Conservation (phyloP, 495 filamentous ascomycete genomes). For the Pseudomonodictys pantanalensis region DNA sequence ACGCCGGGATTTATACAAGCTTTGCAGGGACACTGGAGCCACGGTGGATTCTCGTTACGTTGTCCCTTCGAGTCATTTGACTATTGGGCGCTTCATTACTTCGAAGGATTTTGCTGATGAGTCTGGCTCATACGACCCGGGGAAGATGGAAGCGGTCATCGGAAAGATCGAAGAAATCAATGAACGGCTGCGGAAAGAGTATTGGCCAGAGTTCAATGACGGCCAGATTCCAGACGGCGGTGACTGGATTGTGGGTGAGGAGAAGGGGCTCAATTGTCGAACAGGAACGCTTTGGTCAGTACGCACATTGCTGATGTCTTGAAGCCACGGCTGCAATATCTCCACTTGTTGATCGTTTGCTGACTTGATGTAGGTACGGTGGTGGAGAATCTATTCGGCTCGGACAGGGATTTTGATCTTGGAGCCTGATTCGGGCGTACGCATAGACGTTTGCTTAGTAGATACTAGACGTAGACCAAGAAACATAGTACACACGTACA, state of each 20-base stretch:
- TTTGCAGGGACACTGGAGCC: slow-evolving; percentile 57
- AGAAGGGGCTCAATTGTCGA: slow-evolving; percentile 67
- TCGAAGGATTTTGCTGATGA: slow-evolving; percentile 46
- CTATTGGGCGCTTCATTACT: slow-evolving; percentile 73
- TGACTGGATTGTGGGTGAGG: slow-evolving; percentile 74
- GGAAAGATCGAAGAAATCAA: slow-evolving; percentile 73
- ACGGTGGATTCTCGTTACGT: slow-evolving; percentile 71
- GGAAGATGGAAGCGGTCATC: slow-evolving; percentile 58
- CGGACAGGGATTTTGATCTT: slow-evolving; percentile 57
- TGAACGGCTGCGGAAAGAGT: slow-evolving; percentile 59
- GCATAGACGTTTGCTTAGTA: too few species aligned
- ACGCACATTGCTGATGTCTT: too few species aligned
- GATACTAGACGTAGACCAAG: too few species aligned
- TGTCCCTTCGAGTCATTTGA: slow-evolving; percentile 84
- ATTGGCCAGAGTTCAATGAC: slow-evolving; percentile 55
- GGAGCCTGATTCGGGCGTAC: too few species aligned
- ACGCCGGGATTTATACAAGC: slow-evolving; percentile 68
- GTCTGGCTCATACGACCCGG: slow-evolving; percentile 37
- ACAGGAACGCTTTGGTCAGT: slow-evolving; percentile 58
- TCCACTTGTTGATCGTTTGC: too few species aligned
- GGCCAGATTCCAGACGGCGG: slow-evolving; percentile 47
- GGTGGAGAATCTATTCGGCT: slow-evolving; percentile 61
- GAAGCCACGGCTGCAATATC: too few species aligned
- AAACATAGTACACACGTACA: too few species aligned
- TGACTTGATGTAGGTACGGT: too few species aligned